A percentile compares a stretch with the other conserved stretches of the same genome.
phyloP scores from a whole-genome alignment of 805 yeast genomes.

The Suhomyces xylopsoci region DNA sequence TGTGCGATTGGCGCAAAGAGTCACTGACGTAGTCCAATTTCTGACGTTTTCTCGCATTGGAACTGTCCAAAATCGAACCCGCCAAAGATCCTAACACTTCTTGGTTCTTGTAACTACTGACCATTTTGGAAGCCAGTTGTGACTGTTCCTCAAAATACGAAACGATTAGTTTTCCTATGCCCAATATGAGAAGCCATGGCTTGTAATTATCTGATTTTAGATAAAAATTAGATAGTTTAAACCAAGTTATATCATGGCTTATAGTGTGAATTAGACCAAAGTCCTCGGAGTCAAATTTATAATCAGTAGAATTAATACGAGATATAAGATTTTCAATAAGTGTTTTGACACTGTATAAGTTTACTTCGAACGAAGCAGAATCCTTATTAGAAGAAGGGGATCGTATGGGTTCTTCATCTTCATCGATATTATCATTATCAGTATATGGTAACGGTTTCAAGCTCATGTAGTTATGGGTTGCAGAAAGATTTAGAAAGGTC shows the following conservation, averaged over 20 bases:
- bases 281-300: conserved; percentile 12
- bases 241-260: conserved; percentile 18
- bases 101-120: background rate
- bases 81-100: background rate
- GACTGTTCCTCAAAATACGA: conserved; percentile 28
- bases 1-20: conserved; percentile 17
- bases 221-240: conserved; percentile 20
- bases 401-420: conserved; percentile 10
- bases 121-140: background rate
- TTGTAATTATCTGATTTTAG: conserved; percentile 15
- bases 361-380: background rate
- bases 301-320: conserved; percentile 11
- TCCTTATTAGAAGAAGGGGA: background rate
- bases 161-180: conserved; percentile 28
- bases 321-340: conserved; percentile 22
- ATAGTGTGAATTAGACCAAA: conserved; percentile 7
- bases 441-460: conserved; percentile 18
- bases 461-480: conserved; percentile 35
- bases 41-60: conserved; percentile 21
- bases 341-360: conserved; percentile 18
- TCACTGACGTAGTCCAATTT: conserved; percentile 20
- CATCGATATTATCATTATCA: background rate
- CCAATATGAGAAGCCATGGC: conserved; percentile 43
- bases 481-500: conserved; percentile 44
- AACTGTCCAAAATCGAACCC: background rate